Evolutionary conservation across 139 green algal genomes (phyloP), one percentile per base, ranked within the genome.

Genomic region (Parachlorella kessleri): DNA sequence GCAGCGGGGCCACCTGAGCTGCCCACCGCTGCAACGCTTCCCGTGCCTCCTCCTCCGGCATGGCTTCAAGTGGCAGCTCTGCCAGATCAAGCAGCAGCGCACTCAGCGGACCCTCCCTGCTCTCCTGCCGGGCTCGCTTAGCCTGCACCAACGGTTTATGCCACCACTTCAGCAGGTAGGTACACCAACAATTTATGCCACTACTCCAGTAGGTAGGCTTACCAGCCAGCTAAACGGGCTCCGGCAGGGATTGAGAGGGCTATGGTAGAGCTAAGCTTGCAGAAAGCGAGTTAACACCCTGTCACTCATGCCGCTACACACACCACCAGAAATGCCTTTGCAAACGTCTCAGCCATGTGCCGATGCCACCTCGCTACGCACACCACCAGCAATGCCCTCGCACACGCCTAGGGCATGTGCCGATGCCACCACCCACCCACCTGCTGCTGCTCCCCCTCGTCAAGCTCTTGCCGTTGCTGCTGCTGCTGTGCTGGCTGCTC

Each of bases 31-130:
- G 48, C 65, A 78, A 32, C 28, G 86, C 86, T 33, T 81, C 81
- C 55, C 55, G 64, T 32, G 88, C 53, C 26, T 70, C 87, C 54
- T 86, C 85, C 6, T 76, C 81, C 39, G 70, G 70, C 78, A 93
- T 70, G 37, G 74, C 53, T 1, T 88, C 78, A 37, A 93, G 38
- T 23, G 88, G 88, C 71, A 94, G 42, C 23, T 85, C 75, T 3
- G 87, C 82, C 86, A 95, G 94, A 35, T 93, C 91, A 37, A 66
- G 37, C 36, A 94, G 83, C 55, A 92, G 88, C 42, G 73, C 55
- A 4, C 76, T 71, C 23, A 64, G 42, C 10, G 3, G 24, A 10
- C 14, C 48, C 48, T 59, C 48, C 48, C 48, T 18, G 48, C 48
- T 18, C 14, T 59, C 48, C 48, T 59, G 14, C 48, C 48, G 48